phyloP scores from a whole-genome alignment of 2,329 filamentous ascomycete species.

The Calonectria hawksworthii region DNA sequence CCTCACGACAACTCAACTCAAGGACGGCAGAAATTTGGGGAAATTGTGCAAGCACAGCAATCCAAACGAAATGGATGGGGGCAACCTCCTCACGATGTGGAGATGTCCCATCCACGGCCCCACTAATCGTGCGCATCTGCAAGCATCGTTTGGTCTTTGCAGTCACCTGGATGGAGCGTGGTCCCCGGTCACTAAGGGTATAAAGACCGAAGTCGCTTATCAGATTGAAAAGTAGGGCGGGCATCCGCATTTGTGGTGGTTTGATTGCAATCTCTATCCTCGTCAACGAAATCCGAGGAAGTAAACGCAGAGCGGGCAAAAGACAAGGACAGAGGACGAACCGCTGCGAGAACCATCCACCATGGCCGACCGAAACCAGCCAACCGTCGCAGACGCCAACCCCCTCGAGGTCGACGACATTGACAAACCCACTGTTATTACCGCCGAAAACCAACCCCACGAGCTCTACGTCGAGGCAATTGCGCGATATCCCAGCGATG shows the following conservation, averaged over 20 bases:
- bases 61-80: background rate
- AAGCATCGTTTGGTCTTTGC: background rate
- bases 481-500: constrained; percentile 53
- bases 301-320: background rate
- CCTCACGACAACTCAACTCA: constrained; percentile 1
- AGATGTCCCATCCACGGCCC: constrained; percentile 2
- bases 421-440: constrained; percentile 17
- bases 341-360: background rate
- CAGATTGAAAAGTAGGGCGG: background rate
- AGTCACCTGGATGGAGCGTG: background rate
- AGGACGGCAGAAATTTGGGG: background rate
- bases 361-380: constrained; percentile 2
- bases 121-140: constrained; percentile 1
- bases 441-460: constrained; percentile 26
- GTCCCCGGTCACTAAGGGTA: constrained; percentile 6
- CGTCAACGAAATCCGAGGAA: background rate
- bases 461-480: constrained; percentile 54
- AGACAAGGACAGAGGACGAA: background rate
- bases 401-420: background rate
- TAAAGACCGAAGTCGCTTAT: constrained; percentile 25
- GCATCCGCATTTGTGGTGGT: background rate
- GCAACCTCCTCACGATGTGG: constrained; percentile 1
- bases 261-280: background rate
- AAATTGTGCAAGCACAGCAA: background rate
- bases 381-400: background rate